Conservation (phyloP, 352 stramenopile species). For the Pythium apleroticum region DNA sequence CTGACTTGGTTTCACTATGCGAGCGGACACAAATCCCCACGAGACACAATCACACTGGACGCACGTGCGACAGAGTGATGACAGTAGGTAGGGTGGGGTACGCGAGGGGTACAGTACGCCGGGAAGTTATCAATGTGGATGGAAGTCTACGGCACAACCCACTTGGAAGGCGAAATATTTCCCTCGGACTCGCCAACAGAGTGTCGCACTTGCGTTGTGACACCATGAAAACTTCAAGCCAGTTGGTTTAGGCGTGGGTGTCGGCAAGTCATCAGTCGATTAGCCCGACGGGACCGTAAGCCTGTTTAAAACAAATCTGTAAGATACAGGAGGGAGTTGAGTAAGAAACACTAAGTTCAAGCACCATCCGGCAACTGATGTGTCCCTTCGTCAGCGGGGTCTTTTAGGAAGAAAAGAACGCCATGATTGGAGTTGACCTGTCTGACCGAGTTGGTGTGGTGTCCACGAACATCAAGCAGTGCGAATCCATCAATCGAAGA, state of each 20-base stretch:
- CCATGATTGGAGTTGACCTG: not conserved
- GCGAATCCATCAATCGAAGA: not conserved
- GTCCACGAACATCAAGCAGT: not conserved
- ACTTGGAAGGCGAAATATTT: not conserved
- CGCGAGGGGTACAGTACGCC: not conserved
- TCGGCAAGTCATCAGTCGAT: too few species aligned
- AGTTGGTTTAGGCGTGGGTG: not conserved
- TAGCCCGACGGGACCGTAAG: not conserved
- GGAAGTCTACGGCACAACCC: not conserved
- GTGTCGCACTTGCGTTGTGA: not conserved
- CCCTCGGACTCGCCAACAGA: not conserved
- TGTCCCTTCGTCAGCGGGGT: not conserved
- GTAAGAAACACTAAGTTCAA: constrained; percentile 7
- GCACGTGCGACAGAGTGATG: constrained; percentile 4
- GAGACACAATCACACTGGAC: not conserved
- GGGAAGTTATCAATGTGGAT: not conserved
- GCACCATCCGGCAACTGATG: constrained; percentile 7
- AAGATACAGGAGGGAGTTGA: not conserved
- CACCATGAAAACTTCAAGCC: constrained; percentile 1
- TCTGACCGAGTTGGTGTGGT: not conserved
- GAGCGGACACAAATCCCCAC: not conserved
- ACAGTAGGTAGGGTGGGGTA: not conserved
- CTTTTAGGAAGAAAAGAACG: not conserved
- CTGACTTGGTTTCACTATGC: constrained; percentile 1
- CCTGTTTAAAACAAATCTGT: not conserved